Evolutionary conservation across 2,329 filamentous ascomycete genomes (phyloP).

Genomic region (Chaetoscypha palmicola): DNA sequence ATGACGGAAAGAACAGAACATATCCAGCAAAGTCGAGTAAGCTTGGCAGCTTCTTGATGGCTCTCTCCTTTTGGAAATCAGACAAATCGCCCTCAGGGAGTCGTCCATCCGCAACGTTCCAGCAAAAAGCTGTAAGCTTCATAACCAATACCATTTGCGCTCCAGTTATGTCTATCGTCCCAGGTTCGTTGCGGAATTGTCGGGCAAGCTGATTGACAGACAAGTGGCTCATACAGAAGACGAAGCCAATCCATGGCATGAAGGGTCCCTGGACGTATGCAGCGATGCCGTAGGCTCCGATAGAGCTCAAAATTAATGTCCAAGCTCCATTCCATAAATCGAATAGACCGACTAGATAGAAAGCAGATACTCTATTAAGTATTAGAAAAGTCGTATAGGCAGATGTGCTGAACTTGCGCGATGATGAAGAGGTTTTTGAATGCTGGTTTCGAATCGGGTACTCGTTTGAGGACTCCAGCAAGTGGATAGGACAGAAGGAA

Average conservation of each 20-base stretch:
- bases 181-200: constrained; percentile 61
- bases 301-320: constrained; percentile 73
- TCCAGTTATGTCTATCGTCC: constrained; percentile 77
- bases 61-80: constrained; percentile 77
- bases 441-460: constrained; percentile 77
- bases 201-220: constrained; percentile 81
- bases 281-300: constrained; percentile 75
- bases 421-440: constrained; percentile 87
- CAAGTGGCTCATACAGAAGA: constrained; percentile 94
- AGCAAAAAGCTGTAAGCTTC: constrained; percentile 95
- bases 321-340: constrained; percentile 80
- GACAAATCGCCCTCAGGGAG: constrained; percentile 74
- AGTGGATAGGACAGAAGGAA: constrained; percentile 91
- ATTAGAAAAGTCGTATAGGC: constrained; percentile 7
- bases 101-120: constrained; percentile 92
- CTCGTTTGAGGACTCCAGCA: constrained; percentile 77
- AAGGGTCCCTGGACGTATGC: constrained; percentile 77
- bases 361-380: constrained; percentile 59
- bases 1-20: constrained; percentile 87
- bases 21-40: constrained; percentile 82
- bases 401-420: constrained; percentile 41
- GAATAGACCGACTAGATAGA: constrained; percentile 91
- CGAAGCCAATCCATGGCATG: constrained; percentile 96
- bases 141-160: constrained; percentile 98
- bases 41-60: constrained; percentile 65